phyloP scores from a whole-genome alignment of 495 filamentous ascomycete species.

The Opeltia flavorubescens region DNA sequence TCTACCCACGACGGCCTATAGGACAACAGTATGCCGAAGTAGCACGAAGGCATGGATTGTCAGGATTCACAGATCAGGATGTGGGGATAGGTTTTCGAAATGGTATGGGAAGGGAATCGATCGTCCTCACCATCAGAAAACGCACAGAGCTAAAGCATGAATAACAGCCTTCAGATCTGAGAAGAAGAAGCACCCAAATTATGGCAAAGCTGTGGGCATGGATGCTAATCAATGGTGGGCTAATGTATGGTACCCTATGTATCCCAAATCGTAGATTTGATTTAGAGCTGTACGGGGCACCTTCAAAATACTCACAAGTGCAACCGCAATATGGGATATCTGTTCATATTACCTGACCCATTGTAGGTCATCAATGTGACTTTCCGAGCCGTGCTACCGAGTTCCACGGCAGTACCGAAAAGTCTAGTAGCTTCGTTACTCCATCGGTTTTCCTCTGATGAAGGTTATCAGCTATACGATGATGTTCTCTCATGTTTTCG shows the following conservation, averaged over 20 bases:
- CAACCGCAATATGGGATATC: not conserved
- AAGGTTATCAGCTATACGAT: slow-evolving; percentile 46
- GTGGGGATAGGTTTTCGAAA: slow-evolving; percentile 22
- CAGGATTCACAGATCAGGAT: slow-evolving; percentile 18
- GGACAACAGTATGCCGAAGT: slow-evolving; percentile 46
- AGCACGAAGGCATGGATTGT: slow-evolving; percentile 44
- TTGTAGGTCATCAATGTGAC: slow-evolving; percentile 30
- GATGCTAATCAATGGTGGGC: slow-evolving; percentile 55
- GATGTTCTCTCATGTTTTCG: slow-evolving; percentile 41
- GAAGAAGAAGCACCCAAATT: slow-evolving; percentile 43
- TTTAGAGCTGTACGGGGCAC: not conserved
- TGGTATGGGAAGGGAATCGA: slow-evolving; percentile 32
- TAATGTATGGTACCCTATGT: slow-evolving; percentile 34
- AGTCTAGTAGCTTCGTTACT: slow-evolving; percentile 40
- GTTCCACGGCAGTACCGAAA: slow-evolving; percentile 23
- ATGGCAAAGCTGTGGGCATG: slow-evolving; percentile 46
- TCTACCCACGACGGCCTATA: slow-evolving; percentile 45
- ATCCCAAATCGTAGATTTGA: not conserved
- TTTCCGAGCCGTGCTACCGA: slow-evolving; percentile 22
- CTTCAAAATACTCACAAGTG: not conserved
- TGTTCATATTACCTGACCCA: not conserved
- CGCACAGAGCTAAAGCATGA: slow-evolving; percentile 15
- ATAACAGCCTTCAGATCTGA: slow-evolving; percentile 36
- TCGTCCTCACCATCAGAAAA: slow-evolving; percentile 35
- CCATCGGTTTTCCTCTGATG: slow-evolving; percentile 42